These are phyloP conservation scores for Casuarina equisetifolia DNA, from an alignment of 306 rosid genomes.

Conservation along the genomic window DNA sequence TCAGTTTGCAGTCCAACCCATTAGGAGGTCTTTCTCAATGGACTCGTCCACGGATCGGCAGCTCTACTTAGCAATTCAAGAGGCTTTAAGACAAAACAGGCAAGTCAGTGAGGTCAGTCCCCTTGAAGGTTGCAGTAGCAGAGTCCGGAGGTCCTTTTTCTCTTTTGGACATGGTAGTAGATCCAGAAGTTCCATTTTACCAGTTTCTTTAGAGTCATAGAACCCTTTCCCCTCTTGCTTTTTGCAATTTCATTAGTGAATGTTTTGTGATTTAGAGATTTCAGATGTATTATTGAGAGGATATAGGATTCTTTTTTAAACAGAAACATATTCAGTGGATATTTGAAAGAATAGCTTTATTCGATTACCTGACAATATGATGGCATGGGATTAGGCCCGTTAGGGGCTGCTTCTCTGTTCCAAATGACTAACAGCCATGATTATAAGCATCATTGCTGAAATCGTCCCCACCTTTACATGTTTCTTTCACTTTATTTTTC, in stretches of 20 bases:
- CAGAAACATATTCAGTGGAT: slow-evolving; percentile 45
- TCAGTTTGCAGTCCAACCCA: slow-evolving; percentile 67
- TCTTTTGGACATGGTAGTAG: slow-evolving; percentile 80
- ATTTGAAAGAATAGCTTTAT: slow-evolving; percentile 11
- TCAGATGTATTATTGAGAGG: slow-evolving; percentile 50
- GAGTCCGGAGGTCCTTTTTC: slow-evolving; percentile 72
- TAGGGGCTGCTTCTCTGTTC: slow-evolving; percentile 2
- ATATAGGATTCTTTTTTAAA: slow-evolving; percentile 49
- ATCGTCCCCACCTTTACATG: slow-evolving; percentile 28
- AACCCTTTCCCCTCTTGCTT: not conserved
- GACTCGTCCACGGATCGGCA: slow-evolving; percentile 81
- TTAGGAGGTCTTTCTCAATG: slow-evolving; percentile 90
- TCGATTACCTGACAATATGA: slow-evolving; percentile 9
- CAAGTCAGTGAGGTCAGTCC: slow-evolving; percentile 43
- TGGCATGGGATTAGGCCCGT: slow-evolving; percentile 11
- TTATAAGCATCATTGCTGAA: slow-evolving; percentile 54
- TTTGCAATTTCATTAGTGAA: slow-evolving; percentile 27
- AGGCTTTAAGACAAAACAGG: slow-evolving; percentile 52
- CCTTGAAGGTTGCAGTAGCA: slow-evolving; percentile 60
- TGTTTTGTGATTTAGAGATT: slow-evolving; percentile 31
- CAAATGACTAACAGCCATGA: slow-evolving; percentile 34
- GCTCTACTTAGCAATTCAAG: slow-evolving; percentile 71
- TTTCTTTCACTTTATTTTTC: slow-evolving; percentile 33
- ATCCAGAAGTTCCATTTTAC: slow-evolving; percentile 65
- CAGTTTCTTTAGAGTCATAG: slow-evolving; percentile 62